phyloP scores from a whole-genome alignment of 306 rosid species.

The Malus sylvestris region DNA sequence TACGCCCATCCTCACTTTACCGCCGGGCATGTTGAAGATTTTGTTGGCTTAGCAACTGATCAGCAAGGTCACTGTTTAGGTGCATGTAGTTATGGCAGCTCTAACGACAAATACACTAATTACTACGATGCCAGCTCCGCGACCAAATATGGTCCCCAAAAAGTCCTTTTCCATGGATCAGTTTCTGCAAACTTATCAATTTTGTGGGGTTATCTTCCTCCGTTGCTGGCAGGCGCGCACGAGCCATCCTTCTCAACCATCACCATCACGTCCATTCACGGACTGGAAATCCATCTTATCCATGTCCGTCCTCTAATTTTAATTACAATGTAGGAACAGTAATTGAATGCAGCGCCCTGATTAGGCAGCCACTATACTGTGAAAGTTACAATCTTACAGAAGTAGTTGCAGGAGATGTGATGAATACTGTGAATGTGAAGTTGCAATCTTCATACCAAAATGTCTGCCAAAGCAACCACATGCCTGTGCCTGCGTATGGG shows the following conservation, averaged over 20 bases:
- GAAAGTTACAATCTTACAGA: background rate
- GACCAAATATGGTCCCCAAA: constrained; percentile 41
- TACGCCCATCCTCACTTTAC: background rate
- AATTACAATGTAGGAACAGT: background rate
- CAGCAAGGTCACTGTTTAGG: background rate
- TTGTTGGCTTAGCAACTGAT: background rate
- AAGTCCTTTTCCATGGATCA: background rate
- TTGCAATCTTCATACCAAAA: background rate
- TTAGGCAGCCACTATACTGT: background rate
- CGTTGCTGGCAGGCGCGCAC: background rate
- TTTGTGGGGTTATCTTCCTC: background rate
- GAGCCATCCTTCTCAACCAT: constrained; percentile 21
- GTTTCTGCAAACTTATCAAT: background rate
- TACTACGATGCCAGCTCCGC: constrained; percentile 20
- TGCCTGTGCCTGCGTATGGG: background rate
- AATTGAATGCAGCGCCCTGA: background rate
- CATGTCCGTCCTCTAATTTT: constrained; percentile 2
- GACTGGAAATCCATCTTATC: constrained; percentile 13
- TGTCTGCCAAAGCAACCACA: background rate
- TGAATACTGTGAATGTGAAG: background rate
- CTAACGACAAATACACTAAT: background rate
- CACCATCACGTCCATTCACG: constrained; percentile 24
- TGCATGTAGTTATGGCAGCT: constrained; percentile 10
- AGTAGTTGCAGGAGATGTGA: background rate
- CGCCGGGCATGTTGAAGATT: background rate